Conservation (phyloP, 805 yeast species). For the Danielozyma ontarioensis region DNA sequence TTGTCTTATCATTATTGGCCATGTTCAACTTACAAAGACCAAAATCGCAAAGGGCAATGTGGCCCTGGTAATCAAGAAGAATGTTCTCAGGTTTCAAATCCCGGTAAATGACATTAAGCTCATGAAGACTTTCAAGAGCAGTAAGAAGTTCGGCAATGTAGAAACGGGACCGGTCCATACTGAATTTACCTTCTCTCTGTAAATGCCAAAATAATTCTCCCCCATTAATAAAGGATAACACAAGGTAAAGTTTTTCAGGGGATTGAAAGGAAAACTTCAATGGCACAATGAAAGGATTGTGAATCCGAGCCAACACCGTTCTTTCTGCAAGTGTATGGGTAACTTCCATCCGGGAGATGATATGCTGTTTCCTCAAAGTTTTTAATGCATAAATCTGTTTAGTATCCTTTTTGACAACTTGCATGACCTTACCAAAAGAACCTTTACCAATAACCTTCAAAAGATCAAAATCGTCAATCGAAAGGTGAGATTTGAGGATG, state of each 20-base stretch:
- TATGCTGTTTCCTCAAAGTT: constrained; percentile 89
- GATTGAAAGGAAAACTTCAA: constrained; percentile 93
- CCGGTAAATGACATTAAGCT: constrained; percentile 86
- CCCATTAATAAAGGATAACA: constrained; percentile 90
- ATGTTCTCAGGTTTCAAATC: constrained; percentile 97
- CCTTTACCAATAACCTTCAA: constrained; percentile 97
- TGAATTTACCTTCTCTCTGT: constrained; percentile 85
- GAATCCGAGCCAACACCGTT: constrained; percentile 87
- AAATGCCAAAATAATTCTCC: constrained; percentile 95
- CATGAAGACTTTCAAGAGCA: constrained; percentile 89
- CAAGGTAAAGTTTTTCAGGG: constrained; percentile 91
- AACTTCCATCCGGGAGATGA: constrained; percentile 90
- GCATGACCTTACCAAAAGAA: constrained; percentile 98
- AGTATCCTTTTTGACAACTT: constrained; percentile 93
- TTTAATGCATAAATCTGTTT: constrained; percentile 91
- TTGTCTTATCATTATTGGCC: constrained; percentile 81
- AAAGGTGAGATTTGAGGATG: constrained; percentile 55
- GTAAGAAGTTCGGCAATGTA: constrained; percentile 91
- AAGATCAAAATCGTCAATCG: constrained; percentile 88
- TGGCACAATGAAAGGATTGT: constrained; percentile 94
- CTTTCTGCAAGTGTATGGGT: constrained; percentile 96
- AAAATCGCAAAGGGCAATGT: constrained; percentile 95
- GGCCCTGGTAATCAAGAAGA: constrained; percentile 91
- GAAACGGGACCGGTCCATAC: constrained; percentile 83
- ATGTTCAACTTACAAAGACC: constrained; percentile 94